These are phyloP conservation scores for Aquanectria penicillioides DNA, from an alignment of 2,329 filamentous ascomycete species.

Conservation along the genomic window DNA sequence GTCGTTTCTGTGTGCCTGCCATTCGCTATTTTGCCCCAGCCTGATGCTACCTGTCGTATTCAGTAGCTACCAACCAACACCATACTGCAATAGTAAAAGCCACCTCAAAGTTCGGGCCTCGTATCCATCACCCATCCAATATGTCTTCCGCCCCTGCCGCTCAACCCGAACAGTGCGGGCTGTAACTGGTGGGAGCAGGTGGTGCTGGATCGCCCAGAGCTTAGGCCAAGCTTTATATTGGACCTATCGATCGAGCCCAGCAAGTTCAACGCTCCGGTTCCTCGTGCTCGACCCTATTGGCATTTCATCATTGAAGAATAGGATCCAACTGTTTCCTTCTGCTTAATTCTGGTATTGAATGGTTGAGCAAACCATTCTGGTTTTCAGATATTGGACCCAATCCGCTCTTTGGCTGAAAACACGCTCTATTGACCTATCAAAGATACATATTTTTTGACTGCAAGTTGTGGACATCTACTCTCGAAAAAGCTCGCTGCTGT, in stretches of 20 bases:
- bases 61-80: neutral
- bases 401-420: too few species aligned
- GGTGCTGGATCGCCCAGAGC: constrained; percentile 12
- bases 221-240: constrained; percentile 7
- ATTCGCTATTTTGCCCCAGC: neutral
- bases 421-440: too few species aligned
- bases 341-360: too few species aligned
- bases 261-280: neutral
- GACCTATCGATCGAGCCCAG: constrained; percentile 5
- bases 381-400: too few species aligned
- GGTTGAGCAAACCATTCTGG: too few species aligned
- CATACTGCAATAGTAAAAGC: neutral
- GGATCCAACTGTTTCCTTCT: too few species aligned
- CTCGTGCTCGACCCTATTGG: too few species aligned
- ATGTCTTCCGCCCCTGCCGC: constrained; percentile 9
- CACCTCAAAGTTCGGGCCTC: neutral
- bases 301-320: too few species aligned
- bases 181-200: neutral
- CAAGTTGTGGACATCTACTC: too few species aligned
- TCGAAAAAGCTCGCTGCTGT: too few species aligned
- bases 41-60: neutral
- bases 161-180: neutral
- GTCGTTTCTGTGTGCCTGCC: too few species aligned
- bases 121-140: constrained; percentile 7
- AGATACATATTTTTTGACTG: too few species aligned